Percentiles rank a stretch among this genome's conserved stretches.
Evolutionary conservation across 164 flowering plant species (phyloP).

Genomic region (Brasenia schreberi): DNA sequence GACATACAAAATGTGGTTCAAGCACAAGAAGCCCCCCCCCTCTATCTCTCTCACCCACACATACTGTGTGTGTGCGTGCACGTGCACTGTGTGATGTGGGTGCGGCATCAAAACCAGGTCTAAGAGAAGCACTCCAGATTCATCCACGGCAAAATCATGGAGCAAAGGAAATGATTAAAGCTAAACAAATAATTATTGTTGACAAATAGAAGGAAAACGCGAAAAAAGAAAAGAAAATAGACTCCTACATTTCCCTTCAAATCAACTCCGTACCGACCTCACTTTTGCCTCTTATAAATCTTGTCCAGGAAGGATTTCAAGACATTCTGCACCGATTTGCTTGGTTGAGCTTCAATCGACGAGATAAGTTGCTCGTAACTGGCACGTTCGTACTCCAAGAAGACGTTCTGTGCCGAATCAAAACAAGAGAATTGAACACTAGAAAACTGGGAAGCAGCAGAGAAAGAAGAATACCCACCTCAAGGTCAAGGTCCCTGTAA

Average conservation of each 20-base stretch:
- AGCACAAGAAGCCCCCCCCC: too few relatives aligned
- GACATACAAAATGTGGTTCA: too few relatives aligned
- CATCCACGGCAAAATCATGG: too few relatives aligned
- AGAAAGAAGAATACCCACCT: slow-evolving; percentile 22
- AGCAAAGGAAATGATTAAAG: too few relatives aligned
- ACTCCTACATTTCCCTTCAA: neutral
- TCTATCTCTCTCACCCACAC: too few relatives aligned
- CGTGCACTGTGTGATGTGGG: too few relatives aligned
- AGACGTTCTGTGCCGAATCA: slow-evolving; percentile 33
- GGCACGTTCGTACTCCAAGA: slow-evolving; percentile 48
- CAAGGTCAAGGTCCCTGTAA: slow-evolving; percentile 57
- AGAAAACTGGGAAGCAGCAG: neutral
- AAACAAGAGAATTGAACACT: neutral
- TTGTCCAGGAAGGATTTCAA: slow-evolving; percentile 76
- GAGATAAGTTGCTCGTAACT: slow-evolving; percentile 41
- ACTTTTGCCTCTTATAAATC: slow-evolving; percentile 87
- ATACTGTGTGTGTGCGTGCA: too few relatives aligned
- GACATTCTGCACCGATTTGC: slow-evolving; percentile 71
- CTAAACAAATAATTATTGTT: too few relatives aligned
- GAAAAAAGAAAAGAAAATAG: neutral
- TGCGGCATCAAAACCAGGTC: too few relatives aligned
- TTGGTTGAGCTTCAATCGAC: slow-evolving; percentile 78
- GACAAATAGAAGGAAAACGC: neutral
- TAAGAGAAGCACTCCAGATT: too few relatives aligned
- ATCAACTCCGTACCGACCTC: neutral